Conservation (phyloP, 163 green algal species). For the Prototheca wickerhamii region DNA sequence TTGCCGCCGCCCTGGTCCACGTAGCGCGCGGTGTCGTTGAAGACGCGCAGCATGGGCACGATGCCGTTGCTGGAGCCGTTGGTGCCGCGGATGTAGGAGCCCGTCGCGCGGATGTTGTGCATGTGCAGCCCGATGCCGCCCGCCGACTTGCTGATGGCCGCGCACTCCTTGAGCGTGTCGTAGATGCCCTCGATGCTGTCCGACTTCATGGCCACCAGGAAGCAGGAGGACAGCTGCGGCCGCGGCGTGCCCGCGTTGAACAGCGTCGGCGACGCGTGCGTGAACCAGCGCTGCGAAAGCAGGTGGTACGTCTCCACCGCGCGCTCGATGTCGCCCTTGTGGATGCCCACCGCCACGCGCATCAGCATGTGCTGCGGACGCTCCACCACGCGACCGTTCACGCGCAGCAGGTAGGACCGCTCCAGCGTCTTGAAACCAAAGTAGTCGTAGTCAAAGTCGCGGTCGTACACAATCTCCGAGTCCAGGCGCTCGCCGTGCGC, state of each 20-base stretch:
- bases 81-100: slow-evolving; percentile 98
- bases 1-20: slow-evolving; percentile 91
- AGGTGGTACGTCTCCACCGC: slow-evolving; percentile 91
- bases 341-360: slow-evolving; percentile 93
- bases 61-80: slow-evolving; percentile 98
- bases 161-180: slow-evolving; percentile 99
- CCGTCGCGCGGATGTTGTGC: slow-evolving; percentile 88
- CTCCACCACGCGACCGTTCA: slow-evolving; percentile 94
- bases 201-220: slow-evolving; percentile 94
- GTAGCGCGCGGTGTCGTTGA: slow-evolving; percentile 95
- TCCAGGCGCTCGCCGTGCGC: slow-evolving; percentile 82
- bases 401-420: slow-evolving; percentile 93
- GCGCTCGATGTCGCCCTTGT: slow-evolving; percentile 78
- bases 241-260: slow-evolving; percentile 95
- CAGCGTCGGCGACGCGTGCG: slow-evolving; percentile 95
- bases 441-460: slow-evolving; percentile 99
- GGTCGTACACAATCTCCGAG: slow-evolving; percentile 96
- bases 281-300: slow-evolving; percentile 97
- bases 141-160: slow-evolving; percentile 92
- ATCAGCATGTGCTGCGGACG: slow-evolving; percentile 99
- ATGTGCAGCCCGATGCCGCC: slow-evolving; percentile 87
- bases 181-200: slow-evolving; percentile 94
- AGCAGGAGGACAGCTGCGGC: slow-evolving; percentile 93
- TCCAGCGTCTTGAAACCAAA: slow-evolving; percentile 99
- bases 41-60: slow-evolving; percentile 98